phyloP scores from a whole-genome alignment of 2,329 filamentous ascomycete species.

The Neofusicoccum umdonicola region DNA sequence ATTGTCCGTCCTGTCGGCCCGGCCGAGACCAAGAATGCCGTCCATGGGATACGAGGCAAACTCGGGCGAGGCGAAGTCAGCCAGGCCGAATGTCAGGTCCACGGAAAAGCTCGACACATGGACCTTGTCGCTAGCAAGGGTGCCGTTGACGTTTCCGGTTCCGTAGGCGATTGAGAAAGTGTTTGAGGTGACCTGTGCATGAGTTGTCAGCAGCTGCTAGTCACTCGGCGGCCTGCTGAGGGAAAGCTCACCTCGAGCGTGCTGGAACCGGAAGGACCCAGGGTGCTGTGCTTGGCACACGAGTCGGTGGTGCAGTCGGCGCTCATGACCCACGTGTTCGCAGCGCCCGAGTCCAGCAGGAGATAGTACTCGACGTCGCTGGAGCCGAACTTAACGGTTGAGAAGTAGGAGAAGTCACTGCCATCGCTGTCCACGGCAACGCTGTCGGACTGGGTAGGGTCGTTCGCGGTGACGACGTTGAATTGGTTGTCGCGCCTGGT shows the following conservation, averaged over 20 bases:
- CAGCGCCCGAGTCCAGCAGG: conserved; percentile 55
- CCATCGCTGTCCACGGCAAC: conserved; percentile 55
- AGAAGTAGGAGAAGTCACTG: conserved; percentile 55
- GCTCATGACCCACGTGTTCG: conserved; percentile 81
- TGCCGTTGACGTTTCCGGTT: conserved; percentile 69
- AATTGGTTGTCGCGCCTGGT: conserved; percentile 48
- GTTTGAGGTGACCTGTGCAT: conserved; percentile 44
- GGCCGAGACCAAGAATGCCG: conserved; percentile 78
- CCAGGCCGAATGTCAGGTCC: conserved; percentile 69
- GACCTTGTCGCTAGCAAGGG: conserved; percentile 64
- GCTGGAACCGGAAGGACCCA: conserved; percentile 64
- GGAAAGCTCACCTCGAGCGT: conserved; percentile 49
- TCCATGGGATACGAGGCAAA: conserved; percentile 81
- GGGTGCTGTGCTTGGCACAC: conserved; percentile 68
- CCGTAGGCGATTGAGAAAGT: conserved; percentile 72
- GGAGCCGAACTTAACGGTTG: conserved; percentile 49
- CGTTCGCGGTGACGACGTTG: conserved; percentile 35
- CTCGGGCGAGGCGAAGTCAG: conserved; percentile 66
- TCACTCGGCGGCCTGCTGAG: neutral
- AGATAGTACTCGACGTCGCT: conserved; percentile 52
- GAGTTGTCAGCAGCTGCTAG: neutral
- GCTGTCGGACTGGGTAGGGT: conserved; percentile 45
- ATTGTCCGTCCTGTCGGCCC: conserved; percentile 47
- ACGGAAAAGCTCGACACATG: conserved; percentile 65
- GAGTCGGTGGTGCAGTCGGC: conserved; percentile 63